Evolutionary conservation across 2,329 filamentous ascomycete species (phyloP).

Genomic region (Zasmidium angulare): DNA sequence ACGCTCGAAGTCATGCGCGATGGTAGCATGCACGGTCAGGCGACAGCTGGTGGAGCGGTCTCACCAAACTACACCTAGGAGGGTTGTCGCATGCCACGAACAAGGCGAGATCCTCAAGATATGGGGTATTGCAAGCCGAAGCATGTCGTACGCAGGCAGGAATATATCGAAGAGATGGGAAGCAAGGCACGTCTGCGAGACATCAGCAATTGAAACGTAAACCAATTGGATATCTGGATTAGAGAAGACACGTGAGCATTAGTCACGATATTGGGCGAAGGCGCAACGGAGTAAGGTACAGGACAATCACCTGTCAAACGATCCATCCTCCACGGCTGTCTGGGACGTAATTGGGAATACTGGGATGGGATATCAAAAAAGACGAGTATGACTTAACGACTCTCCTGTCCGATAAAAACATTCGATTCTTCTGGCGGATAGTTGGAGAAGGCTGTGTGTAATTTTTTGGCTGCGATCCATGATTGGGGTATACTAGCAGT

Average conservation of each 20-base stretch:
- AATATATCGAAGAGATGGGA: too few species aligned
- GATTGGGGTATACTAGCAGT: not conserved
- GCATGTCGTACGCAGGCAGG: too few species aligned
- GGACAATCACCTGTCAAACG: too few species aligned
- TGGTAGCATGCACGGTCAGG: slow-evolving; percentile 23
- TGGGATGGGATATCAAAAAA: not conserved
- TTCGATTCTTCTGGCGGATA: not conserved
- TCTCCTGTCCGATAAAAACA: not conserved
- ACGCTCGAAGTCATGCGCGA: slow-evolving; percentile 52
- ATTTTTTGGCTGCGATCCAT: not conserved
- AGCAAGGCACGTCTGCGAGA: not conserved
- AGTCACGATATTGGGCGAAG: not conserved
- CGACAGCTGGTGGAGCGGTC: not conserved
- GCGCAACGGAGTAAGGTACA: not conserved
- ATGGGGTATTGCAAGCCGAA: too few species aligned
- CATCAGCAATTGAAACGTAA: not conserved
- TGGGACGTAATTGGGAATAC: not conserved
- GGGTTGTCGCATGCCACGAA: not conserved
- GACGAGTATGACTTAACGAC: not conserved
- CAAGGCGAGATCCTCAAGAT: too few species aligned
- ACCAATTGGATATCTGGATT: not conserved
- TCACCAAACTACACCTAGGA: slow-evolving; percentile 9
- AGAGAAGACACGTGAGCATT: not conserved
- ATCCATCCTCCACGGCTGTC: not conserved
- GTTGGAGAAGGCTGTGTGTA: not conserved